These are phyloP conservation scores for Euphorbia peplus DNA, from an alignment of 345 rosid species.

Conservation along the genomic window DNA sequence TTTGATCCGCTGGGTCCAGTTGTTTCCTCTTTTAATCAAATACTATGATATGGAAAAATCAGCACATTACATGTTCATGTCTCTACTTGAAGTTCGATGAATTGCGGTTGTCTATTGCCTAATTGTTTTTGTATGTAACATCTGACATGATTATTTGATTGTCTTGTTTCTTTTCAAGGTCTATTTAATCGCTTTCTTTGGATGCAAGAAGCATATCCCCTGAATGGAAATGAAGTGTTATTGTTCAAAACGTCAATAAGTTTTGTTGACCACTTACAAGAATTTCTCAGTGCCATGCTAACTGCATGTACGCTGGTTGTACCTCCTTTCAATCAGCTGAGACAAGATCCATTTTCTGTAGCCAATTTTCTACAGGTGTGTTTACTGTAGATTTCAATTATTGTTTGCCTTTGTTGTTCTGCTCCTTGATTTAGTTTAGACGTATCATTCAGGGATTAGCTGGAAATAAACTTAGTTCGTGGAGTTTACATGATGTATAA, in stretches of 20 bases:
- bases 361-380: conserved; percentile 68
- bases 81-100: neutral
- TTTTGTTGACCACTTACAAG: conserved; percentile 93
- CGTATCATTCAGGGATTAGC: too few species aligned
- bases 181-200: conserved; percentile 81
- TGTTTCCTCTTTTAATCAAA: neutral
- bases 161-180: conserved; percentile 44
- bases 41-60: neutral
- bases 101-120: conserved; percentile 3
- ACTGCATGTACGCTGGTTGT: conserved; percentile 57
- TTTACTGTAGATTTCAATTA: neutral
- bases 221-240: conserved; percentile 50
- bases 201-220: conserved; percentile 84
- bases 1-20: neutral
- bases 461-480: too few species aligned
- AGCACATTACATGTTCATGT: neutral
- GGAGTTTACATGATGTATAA: too few species aligned
- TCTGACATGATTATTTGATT: conserved; percentile 11
- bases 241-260: conserved; percentile 85
- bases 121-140: conserved; percentile 10
- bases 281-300: conserved; percentile 75
- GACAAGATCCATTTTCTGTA: conserved; percentile 43
- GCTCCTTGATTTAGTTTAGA: too few species aligned
- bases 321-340: conserved; percentile 59
- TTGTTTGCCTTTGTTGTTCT: neutral